Base-by-base conservation (phyloP, 2,329 filamentous ascomycete genomes). In the Cladophialophora psammophila region DNA sequence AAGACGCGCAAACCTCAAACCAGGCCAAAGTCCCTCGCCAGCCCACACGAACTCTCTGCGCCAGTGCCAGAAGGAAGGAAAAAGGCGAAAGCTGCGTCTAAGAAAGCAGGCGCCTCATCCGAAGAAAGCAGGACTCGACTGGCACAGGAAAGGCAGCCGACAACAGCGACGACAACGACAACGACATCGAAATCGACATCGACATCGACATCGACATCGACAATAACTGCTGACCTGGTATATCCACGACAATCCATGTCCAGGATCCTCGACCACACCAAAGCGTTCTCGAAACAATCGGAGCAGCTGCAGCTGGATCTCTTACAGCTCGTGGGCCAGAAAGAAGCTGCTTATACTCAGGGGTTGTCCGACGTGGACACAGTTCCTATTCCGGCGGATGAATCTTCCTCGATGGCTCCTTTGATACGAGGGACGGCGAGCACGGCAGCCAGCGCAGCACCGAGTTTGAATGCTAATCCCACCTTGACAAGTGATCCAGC, bases 261-360 rank as follows among this genome's bases (percentile, higher is more conserved):
- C 6, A 40, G 60, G 48, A 70, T 70, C 34, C 54, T 70, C 18
- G 56, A 62, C 35, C 68, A 66, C 26, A 63, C 64, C 4, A 60
- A 42, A n/a, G 63, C 63, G 1, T 70, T 70, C 34, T 58, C 60
- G 9, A 50, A 50, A 36, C 26, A 31, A 31, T 66, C 68, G 26
- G 48, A 35, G 12, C 42, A 63, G 32, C 31, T 68, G n/a, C 50
- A 67, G 20, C 20, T 36, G 5, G 55, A 34, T 40, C 10, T 60
- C 32, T 12, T 48, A 3, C 35, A 60, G 15, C 58, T 66, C 7
- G 35, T 68, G 10, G 12, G 50, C 13, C 26, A 59, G 31, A 31
- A 50, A 48, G 61, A 69, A 62, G 62, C 45, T 45, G 40, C 15
- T 13, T 42, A 40, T 40, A 13, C 9, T 13, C 45, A 9, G 3